These are phyloP conservation scores for Candida sojae DNA, from an alignment of 1,139 yeast genomes.

Conservation along the genomic window DNA sequence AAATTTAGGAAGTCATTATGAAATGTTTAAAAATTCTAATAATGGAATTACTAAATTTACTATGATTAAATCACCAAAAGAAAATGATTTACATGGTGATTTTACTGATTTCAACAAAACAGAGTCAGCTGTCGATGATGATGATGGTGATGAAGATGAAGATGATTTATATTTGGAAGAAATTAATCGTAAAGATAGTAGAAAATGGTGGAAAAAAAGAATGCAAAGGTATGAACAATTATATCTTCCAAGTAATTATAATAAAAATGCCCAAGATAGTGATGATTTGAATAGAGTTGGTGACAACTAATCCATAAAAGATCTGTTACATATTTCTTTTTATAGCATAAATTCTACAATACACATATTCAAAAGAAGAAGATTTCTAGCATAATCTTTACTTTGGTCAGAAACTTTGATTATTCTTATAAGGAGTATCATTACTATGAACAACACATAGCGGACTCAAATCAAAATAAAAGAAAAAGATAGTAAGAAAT, in stretches of 20 bases:
- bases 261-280: conserved; percentile 5
- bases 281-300: conserved; percentile 12
- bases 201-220: conserved; percentile 50
- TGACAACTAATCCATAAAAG: background rate
- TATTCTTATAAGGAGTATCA: too few relatives aligned
- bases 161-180: conserved; percentile 41
- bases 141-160: conserved; percentile 36
- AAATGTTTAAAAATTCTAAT: conserved; percentile 18
- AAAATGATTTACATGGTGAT: conserved; percentile 21
- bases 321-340: background rate
- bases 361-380: background rate
- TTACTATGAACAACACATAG: too few relatives aligned
- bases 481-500: too few relatives aligned
- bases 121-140: conserved; percentile 19
- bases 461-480: too few relatives aligned
- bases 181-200: conserved; percentile 36
- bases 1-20: conserved; percentile 51
- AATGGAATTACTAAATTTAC: conserved; percentile 17
- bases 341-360: background rate
- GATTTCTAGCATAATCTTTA: too few relatives aligned
- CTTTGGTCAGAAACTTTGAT: too few relatives aligned
- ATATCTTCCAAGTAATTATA: conserved; percentile 10
- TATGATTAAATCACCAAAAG: conserved; percentile 21
- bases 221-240: conserved; percentile 33
- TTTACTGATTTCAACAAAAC: conserved; percentile 14